Base-by-base conservation (phyloP, 2,329 filamentous ascomycete species). In the Penicillium paneum region DNA sequence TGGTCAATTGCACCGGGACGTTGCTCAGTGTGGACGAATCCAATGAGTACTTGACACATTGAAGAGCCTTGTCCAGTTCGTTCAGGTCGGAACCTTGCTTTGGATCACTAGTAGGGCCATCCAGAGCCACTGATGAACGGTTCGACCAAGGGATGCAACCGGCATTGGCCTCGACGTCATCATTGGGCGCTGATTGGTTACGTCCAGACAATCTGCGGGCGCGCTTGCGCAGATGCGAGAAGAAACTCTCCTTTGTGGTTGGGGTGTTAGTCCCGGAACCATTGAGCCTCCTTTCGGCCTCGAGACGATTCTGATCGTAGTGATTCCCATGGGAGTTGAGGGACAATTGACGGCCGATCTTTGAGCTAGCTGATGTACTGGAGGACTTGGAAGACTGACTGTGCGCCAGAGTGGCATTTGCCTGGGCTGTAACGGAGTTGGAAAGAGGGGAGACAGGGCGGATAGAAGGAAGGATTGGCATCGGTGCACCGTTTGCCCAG, bases 371-470 rank as follows among this genome's bases (percentile, higher is more conserved):
- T 75, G 68, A 67, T 7, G 63, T 59, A 29, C 67, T 58, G 24
- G 62, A 49, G 15, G 58, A 43, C 51, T 63, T 66, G 5, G 61
- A 59, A 0, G 75, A 67, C 43, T 84, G 82, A 64, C 83, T 81
- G 28, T 80, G 77, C 17, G 80, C 78, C 40, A 79, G 78, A 47
- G 85, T 82, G 54, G 83, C 86, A 67, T 84, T 92, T 49, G 89
- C 92, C 74, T 96, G 91, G 28, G 92, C 94, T 52, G 87, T 96
- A 42, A 96, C 91, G 48, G 91, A 84, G 73, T 97, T 92, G 6
- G 92, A 94, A n/a, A 97, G 74, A n/a, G 94, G 94, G 35, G 94
- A 97, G 48, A 97, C 92, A 12, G 94, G 93, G 60, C 89, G 85
- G 65, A 97, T 96, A 1, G 92, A 96, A 12, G 94, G 94, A 45